Evolutionary conservation across 192 early-diverging fungal genomes (phyloP).

Genomic region (Coemansia sp.): DNA sequence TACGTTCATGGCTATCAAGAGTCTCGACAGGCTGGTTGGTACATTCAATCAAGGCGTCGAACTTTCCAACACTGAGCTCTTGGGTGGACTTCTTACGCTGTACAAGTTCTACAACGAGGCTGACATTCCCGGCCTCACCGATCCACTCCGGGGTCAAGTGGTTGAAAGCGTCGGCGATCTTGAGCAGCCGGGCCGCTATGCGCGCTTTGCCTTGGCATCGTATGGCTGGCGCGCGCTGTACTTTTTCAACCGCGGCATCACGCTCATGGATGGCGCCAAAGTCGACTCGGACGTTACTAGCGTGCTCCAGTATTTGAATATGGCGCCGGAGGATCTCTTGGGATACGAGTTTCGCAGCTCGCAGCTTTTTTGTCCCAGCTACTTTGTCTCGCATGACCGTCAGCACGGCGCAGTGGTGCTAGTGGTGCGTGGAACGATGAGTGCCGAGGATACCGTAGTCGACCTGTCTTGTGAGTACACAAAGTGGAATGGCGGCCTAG

Average conservation of each 20-base stretch:
- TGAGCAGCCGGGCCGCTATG: conserved; percentile 61
- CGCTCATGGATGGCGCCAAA: conserved; percentile 67
- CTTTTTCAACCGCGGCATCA: conserved; percentile 73
- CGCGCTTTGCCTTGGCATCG: conserved; percentile 64
- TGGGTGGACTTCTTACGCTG: conserved; percentile 67
- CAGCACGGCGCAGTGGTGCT: conserved; percentile 67
- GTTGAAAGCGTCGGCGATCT: conserved; percentile 47
- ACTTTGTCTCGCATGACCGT: conserved; percentile 72
- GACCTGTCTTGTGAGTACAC: conserved; percentile 79
- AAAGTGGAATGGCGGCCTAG: conserved; percentile 76
- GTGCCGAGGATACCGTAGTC: conserved; percentile 72
- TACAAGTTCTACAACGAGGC: conserved; percentile 66
- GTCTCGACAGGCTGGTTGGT: conserved; percentile 47
- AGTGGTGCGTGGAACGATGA: conserved; percentile 74
- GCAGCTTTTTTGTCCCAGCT: conserved; percentile 70
- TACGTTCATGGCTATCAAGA: conserved; percentile 51
- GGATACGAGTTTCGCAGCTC: conserved; percentile 69
- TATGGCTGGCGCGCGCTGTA: conserved; percentile 78
- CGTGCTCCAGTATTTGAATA: conserved; percentile 65
- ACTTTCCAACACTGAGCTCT: conserved; percentile 65
- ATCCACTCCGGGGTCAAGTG: conserved; percentile 35
- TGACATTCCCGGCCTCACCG: conserved; percentile 41
- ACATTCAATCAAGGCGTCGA: conserved; percentile 74
- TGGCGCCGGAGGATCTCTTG: conserved; percentile 67
- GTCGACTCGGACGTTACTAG: conserved; percentile 68